phyloP scores from a whole-genome alignment of 441 rosid genomes.

The Populus hybrid region DNA sequence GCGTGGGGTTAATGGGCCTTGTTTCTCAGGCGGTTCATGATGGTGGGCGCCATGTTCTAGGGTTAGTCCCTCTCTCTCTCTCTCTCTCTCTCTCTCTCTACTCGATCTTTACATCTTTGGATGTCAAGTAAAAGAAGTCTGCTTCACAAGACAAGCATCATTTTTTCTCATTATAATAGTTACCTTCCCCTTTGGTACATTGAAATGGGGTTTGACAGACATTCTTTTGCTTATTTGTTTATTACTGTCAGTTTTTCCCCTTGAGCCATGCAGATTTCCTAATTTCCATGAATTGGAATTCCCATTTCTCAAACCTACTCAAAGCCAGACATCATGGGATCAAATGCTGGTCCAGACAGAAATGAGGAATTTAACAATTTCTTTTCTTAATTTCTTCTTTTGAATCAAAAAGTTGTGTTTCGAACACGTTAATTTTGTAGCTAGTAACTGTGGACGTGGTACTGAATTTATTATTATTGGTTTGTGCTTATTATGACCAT shows the following conservation, averaged over 20 bases:
- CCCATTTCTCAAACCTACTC: conserved; percentile 20
- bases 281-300: conserved; percentile 22
- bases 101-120: not conserved
- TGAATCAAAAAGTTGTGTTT: not conserved
- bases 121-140: conserved; percentile 4
- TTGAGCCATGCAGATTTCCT: conserved; percentile 32
- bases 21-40: conserved; percentile 98
- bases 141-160: conserved; percentile 27
- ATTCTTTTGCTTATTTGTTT: conserved; percentile 4
- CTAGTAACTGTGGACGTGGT: conserved; percentile 5
- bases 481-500: not conserved
- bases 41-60: conserved; percentile 99
- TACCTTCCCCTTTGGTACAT: not conserved
- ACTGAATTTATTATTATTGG: not conserved
- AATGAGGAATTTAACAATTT: conserved; percentile 8
- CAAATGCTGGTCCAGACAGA: conserved; percentile 31
- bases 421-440: not conserved
- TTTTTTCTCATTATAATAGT: conserved; percentile 16
- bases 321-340: conserved; percentile 47
- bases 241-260: not conserved
- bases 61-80: conserved; percentile 54
- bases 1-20: conserved; percentile 99
- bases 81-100: conserved; percentile 1
- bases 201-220: not conserved
- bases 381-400: not conserved